These are phyloP conservation scores for Russula lepida DNA, from an alignment of 768 basidiomycete species.

Conservation along the genomic window DNA sequence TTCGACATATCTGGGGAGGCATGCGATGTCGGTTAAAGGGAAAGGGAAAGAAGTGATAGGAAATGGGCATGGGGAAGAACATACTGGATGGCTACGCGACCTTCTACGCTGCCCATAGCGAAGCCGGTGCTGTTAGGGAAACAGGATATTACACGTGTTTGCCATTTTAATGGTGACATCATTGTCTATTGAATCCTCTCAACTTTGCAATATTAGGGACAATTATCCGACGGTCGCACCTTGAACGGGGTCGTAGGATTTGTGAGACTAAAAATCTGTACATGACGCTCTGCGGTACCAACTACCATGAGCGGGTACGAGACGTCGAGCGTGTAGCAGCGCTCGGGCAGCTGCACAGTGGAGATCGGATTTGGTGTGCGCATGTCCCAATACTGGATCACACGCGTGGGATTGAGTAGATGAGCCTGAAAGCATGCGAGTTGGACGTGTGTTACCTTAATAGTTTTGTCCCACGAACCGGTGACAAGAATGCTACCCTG, in stretches of 20 bases:
- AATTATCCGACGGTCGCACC: slow-evolving; percentile 30
- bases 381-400: slow-evolving; percentile 83
- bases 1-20: slow-evolving; percentile 60
- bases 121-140: slow-evolving; percentile 75
- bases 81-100: slow-evolving; percentile 93
- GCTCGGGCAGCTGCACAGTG: slow-evolving; percentile 76
- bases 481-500: slow-evolving; percentile 75
- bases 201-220: neutral
- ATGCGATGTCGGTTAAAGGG: neutral
- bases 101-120: slow-evolving; percentile 80
- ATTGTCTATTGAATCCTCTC: slow-evolving; percentile 45
- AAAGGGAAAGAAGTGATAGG: neutral
- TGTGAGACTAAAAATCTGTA: slow-evolving; percentile 80
- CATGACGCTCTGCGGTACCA: slow-evolving; percentile 86
- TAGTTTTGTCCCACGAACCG: slow-evolving; percentile 96
- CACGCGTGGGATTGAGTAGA: neutral
- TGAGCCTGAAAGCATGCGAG: neutral
- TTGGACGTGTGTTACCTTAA: slow-evolving; percentile 56
- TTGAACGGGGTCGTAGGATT: slow-evolving; percentile 76
- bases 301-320: slow-evolving; percentile 81
- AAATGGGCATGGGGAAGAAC: slow-evolving; percentile 28
- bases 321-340: slow-evolving; percentile 83
- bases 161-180: slow-evolving; percentile 85
- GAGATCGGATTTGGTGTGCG: slow-evolving; percentile 68
- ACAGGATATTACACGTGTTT: slow-evolving; percentile 80